Base-by-base conservation (phyloP, 805 yeast genomes). In the Monosporozyma servazzii region DNA sequence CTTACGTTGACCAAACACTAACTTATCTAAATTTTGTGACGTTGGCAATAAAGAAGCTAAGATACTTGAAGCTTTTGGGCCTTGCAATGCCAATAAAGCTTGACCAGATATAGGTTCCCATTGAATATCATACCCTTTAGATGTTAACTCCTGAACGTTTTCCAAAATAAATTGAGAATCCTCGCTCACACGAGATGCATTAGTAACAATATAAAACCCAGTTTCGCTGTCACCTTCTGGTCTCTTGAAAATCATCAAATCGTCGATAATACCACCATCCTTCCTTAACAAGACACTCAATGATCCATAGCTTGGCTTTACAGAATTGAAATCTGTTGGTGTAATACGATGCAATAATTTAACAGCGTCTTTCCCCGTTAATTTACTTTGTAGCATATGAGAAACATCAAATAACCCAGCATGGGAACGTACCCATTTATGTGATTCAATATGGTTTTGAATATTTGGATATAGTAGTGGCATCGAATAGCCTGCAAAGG, bases 381-480 rank as follows among this genome's bases (percentile, higher is more conserved):
- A 67, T 43, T 74, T 77, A 67, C 95, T 97, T 72, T 93, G 99
- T 48, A 91, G 77, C 99, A 93, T 93, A 69, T 93, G 99, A 50
- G 96, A 87, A 48, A 93, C 99, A 66, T 93, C 99, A 62, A 93
- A 93, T 48, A 93, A 73, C 6, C 99, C 99, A 37, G 90, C 89
- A 55, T 86, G 79, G 20, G 73, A 63, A 67, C 99, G 80, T 0
- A 91, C 95, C 98, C 98, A 93, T 49, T 84, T 78, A 71, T 93
- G 99, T 0, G 97, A 89, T 54, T 89, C 95, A 41, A 88, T 81
- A 67, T 91, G 98, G 1, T 87, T 70, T 69, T 87, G 96, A n/a
- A 76, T 82, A 56, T 80, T 77, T 5, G 57, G 57, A 73, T 90
- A 93, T 30, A 88, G 69, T 9, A 93, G 89, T 1, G 99, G 99